Conservation (phyloP, 2,329 filamentous ascomycete species). For the Talaromyces amestolkiae region DNA sequence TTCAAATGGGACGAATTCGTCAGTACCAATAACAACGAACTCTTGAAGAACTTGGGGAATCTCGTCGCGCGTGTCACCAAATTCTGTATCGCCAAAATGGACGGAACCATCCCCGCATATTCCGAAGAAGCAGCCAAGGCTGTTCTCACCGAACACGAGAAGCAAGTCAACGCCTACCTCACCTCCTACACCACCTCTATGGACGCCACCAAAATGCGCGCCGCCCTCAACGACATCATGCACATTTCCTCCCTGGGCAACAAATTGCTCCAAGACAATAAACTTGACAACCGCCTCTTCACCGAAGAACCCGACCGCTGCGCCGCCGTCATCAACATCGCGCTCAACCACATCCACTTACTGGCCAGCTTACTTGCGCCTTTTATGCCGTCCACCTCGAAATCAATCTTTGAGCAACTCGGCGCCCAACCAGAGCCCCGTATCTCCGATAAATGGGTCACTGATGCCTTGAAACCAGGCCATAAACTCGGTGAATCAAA, state of each 20-base stretch:
- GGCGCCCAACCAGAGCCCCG: slow-evolving; percentile 59
- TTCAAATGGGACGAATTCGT: slow-evolving; percentile 89
- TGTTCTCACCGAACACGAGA: slow-evolving; percentile 44
- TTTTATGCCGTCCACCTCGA: slow-evolving; percentile 78
- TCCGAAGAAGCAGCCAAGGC: slow-evolving; percentile 34
- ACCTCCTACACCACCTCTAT: slow-evolving; percentile 57
- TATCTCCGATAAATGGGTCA: slow-evolving; percentile 63
- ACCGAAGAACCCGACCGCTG: slow-evolving; percentile 59
- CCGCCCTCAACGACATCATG: slow-evolving; percentile 54
- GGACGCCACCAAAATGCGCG: slow-evolving; percentile 60
- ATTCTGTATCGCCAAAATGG: slow-evolving; percentile 55
- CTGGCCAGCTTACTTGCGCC: slow-evolving; percentile 75
- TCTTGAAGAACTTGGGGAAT: slow-evolving; percentile 71
- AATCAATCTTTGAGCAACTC: slow-evolving; percentile 75
- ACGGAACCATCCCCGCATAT: slow-evolving; percentile 31
- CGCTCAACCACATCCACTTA: slow-evolving; percentile 78
- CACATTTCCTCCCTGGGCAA: slow-evolving; percentile 60
- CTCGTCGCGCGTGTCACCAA: slow-evolving; percentile 73
- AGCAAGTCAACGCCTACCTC: slow-evolving; percentile 49
- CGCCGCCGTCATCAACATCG: slow-evolving; percentile 69
- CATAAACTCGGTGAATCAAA: slow-evolving; percentile 79
- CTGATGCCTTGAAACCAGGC: slow-evolving; percentile 60
- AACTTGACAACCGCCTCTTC: slow-evolving; percentile 61
- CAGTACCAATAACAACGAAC: slow-evolving; percentile 80
- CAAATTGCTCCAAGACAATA: slow-evolving; percentile 58